A percentile compares a stretch with the other conserved stretches of the same genome.
These are phyloP conservation scores for Penicillium sp. DNA, from an alignment of 2,329 filamentous ascomycete genomes.

Conservation along the genomic window DNA sequence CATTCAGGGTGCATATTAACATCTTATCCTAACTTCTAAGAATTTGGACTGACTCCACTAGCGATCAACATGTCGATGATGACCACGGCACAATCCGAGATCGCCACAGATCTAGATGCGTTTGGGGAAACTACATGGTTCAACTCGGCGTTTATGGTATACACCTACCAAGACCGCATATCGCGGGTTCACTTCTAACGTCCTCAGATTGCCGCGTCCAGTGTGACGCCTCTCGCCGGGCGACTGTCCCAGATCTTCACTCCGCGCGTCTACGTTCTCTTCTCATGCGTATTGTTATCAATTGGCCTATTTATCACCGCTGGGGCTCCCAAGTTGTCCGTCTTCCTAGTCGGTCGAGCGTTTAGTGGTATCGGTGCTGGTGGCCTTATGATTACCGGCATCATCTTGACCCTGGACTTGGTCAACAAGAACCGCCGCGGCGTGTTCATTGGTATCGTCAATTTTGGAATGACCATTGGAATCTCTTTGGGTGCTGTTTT, in stretches of 20 bases:
- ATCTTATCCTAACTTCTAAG: not conserved
- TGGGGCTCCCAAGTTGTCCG: constrained; percentile 60
- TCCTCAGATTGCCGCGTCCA: constrained; percentile 58
- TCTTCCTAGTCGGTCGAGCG: constrained; percentile 72
- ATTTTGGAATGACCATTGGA: constrained; percentile 73
- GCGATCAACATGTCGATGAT: constrained; percentile 78
- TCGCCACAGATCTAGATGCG: constrained; percentile 75
- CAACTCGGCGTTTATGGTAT: constrained; percentile 72
- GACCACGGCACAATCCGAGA: constrained; percentile 77
- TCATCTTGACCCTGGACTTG: constrained; percentile 78
- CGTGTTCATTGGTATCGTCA: constrained; percentile 74
- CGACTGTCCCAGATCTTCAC: constrained; percentile 77
- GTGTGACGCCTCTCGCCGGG: constrained; percentile 70
- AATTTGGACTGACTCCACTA: constrained; percentile 27
- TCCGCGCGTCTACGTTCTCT: constrained; percentile 67
- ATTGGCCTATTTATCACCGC: constrained; percentile 70
- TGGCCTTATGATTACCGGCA: constrained; percentile 72
- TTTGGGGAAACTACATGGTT: constrained; percentile 80
- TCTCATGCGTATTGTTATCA: constrained; percentile 63
- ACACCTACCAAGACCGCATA: not conserved
- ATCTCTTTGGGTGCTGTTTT: constrained; percentile 73
- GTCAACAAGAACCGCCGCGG: constrained; percentile 70
- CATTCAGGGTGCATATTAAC: constrained; percentile 22
- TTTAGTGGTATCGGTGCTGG: constrained; percentile 72
- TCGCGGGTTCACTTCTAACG: not conserved